A percentile compares a stretch with the other conserved stretches of the same genome.
Conservation (phyloP, 345 rosid species). For the Eucalyptus brandiana region DNA sequence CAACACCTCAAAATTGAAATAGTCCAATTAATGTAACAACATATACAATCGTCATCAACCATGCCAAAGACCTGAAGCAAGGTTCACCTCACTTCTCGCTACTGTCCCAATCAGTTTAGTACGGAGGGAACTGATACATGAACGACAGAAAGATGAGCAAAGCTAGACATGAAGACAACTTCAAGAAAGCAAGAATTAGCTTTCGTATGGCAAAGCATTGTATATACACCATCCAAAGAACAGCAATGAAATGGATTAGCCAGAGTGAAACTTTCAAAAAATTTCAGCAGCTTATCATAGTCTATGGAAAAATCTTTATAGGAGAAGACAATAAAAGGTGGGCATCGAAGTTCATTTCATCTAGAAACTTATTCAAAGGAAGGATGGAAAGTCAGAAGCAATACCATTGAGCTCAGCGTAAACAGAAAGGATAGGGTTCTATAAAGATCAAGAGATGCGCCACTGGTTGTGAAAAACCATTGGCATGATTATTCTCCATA, state of each 20-base stretch:
- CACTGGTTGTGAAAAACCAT: constrained; percentile 17
- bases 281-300: not conserved
- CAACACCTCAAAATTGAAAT: not conserved
- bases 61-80: not conserved
- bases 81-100: not conserved
- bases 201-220: not conserved
- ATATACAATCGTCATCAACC: not conserved
- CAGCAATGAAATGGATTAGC: not conserved
- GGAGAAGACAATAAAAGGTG: not conserved
- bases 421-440: not conserved
- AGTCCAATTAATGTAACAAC: not conserved
- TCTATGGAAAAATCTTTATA: not conserved
- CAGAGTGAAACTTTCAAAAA: not conserved
- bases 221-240: not conserved
- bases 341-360: not conserved
- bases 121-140: not conserved
- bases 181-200: not conserved
- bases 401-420: not conserved
- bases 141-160: not conserved
- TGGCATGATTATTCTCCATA: constrained; percentile 1
- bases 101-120: not conserved
- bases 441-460: constrained; percentile 8
- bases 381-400: not conserved
- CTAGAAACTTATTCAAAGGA: not conserved
- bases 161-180: not conserved